A percentile compares a stretch with the other conserved stretches of the same genome.
Conservation (phyloP, 2,329 filamentous ascomycete species). For the Xylaria multiplex region DNA sequence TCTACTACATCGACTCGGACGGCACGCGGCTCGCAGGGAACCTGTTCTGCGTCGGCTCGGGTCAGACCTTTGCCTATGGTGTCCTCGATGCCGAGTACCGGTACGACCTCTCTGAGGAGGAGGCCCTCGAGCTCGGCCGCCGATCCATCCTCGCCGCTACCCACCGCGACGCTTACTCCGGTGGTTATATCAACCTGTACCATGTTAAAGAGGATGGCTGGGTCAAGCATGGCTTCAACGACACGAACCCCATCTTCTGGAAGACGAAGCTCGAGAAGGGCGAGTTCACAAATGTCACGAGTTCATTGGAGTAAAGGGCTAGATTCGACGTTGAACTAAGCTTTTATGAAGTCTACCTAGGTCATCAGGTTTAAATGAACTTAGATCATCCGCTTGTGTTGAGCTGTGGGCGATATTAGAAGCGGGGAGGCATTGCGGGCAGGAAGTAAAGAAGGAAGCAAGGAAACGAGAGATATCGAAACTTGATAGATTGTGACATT, state of each 20-base stretch:
- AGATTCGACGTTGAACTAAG: neutral
- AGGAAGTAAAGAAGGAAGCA: neutral
- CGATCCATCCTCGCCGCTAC: constrained; percentile 95
- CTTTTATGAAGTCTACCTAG: constrained; percentile 1
- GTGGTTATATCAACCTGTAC: constrained; percentile 98
- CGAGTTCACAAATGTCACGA: constrained; percentile 96
- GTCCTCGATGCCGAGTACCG: constrained; percentile 95
- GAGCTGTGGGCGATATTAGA: neutral
- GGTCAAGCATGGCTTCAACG: constrained; percentile 98
- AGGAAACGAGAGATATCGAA: constrained; percentile 20
- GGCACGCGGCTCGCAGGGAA: constrained; percentile 92
- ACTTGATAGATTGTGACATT: constrained; percentile 39
- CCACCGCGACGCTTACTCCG: constrained; percentile 97
- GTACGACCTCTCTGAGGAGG: constrained; percentile 87
- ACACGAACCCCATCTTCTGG: constrained; percentile 99
- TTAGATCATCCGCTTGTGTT: neutral
- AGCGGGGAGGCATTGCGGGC: constrained; percentile 5
- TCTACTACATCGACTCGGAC: constrained; percentile 99
- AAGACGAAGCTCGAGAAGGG: constrained; percentile 98
- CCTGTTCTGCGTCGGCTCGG: constrained; percentile 97
- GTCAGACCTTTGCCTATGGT: constrained; percentile 98
- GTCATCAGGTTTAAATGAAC: neutral
- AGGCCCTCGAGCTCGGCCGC: constrained; percentile 88
- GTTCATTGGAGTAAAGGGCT: constrained; percentile 65
- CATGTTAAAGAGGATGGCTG: constrained; percentile 99